A percentile compares a stretch with the other conserved stretches of the same genome.
Conservation (phyloP, 2,329 filamentous ascomycete species). For the Exophiala lecanii-corni region DNA sequence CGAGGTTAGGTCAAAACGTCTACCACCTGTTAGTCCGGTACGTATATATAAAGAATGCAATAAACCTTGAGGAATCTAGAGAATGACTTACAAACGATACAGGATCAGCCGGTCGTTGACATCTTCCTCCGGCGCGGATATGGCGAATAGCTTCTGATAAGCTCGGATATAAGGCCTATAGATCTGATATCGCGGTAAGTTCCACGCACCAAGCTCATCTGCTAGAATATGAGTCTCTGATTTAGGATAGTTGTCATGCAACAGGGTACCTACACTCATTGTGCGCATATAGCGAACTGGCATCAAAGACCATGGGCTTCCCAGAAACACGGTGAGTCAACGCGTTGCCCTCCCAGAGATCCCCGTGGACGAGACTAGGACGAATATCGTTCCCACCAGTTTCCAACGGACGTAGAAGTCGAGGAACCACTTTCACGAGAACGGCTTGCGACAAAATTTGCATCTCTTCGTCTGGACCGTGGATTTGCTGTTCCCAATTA, state of each 20-base stretch:
- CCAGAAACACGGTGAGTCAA: slow-evolving; percentile 31
- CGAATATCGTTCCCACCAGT: slow-evolving; percentile 27
- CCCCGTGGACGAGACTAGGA: slow-evolving; percentile 36
- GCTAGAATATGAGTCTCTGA: neutral
- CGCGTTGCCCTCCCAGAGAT: slow-evolving; percentile 41
- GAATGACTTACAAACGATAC: slow-evolving; percentile 22
- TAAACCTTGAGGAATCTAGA: too few relatives aligned
- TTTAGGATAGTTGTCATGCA: slow-evolving; percentile 34
- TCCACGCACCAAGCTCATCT: slow-evolving; percentile 7
- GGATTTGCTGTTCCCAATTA: slow-evolving; percentile 30
- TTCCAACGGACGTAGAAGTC: slow-evolving; percentile 27
- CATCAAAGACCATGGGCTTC: slow-evolving; percentile 35
- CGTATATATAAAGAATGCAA: too few relatives aligned
- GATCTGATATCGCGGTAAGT: too few relatives aligned
- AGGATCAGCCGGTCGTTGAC: slow-evolving; percentile 29
- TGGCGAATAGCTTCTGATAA: slow-evolving; percentile 27
- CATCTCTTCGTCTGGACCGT: slow-evolving; percentile 31
- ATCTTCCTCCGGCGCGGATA: slow-evolving; percentile 30
- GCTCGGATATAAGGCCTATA: slow-evolving; percentile 26
- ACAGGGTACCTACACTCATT: slow-evolving; percentile 43
- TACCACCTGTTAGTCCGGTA: too few relatives aligned
- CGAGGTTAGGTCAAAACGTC: slow-evolving; percentile 6
- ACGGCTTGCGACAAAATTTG: slow-evolving; percentile 23
- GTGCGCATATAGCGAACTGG: slow-evolving; percentile 37
- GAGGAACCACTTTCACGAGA: slow-evolving; percentile 33